Base-by-base conservation (phyloP, 768 basidiomycete genomes). In the Symmetrospora coprosmae region DNA sequence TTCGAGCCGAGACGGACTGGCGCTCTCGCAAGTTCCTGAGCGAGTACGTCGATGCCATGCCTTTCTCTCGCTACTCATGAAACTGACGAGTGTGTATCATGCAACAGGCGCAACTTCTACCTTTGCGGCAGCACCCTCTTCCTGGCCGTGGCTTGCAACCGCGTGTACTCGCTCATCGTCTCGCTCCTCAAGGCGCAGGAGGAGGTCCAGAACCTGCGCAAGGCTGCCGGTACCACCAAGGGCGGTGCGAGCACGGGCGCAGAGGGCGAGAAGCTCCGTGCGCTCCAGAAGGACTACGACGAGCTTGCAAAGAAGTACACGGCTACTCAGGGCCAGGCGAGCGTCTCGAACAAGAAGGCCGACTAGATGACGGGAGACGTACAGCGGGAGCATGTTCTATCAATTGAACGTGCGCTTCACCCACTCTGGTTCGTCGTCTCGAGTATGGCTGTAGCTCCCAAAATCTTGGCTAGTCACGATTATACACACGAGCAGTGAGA, bases 141-240 rank as follows among this genome's bases (percentile, higher is more conserved):
- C 82, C 82, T 99, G 21, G 94, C 92, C 8, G 82, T 97, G 59
- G 84, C 94, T 66, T 81, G 96, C 66, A 85, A 90, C 2, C 83
- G 91, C 67, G 86, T 85, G 2, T 96, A 96, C 76, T 83, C 84
- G 71, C 86, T 97, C 72, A 80, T 86, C 45, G 81, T 90, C 69
- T 88, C 96, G 71, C 82, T 94, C 66, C 83, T 96, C 64, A 82
- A 87, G 66, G 80, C 83, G 0, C 87, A 92, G 72, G 90, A 91
- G 66, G 82, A 87, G 68, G 86, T 86, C 69, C 73, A 75, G 63
- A 80, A 63, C 23, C 27, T 59, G 37, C 38, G 4, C 38, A 4
- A 34, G 25, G 21, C 9, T 46, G 27, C 45, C 33, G 23, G 17
- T 45, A n/a, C 11, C n/a, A 28, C 33, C 41, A 50, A 50, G 41